A percentile compares a stretch with the other conserved stretches of the same genome.
phyloP scores from a whole-genome alignment of 352 stramenopile genomes.

The Phytophthora foliorum region DNA sequence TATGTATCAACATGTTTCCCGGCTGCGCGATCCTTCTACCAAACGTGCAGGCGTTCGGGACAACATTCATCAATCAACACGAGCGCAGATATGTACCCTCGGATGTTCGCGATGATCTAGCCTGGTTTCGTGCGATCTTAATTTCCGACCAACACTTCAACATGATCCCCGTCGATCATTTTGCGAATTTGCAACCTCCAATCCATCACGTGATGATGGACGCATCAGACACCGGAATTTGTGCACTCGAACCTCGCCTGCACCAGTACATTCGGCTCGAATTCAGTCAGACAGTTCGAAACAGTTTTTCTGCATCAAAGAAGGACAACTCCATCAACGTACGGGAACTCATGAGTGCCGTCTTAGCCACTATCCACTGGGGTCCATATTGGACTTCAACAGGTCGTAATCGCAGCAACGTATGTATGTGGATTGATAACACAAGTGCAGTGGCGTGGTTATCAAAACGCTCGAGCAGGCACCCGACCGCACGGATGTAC shows the following conservation, averaged over 20 bases:
- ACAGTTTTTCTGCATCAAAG: conserved; percentile 1
- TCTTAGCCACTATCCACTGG: conserved; percentile 4
- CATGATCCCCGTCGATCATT: conserved; percentile 17
- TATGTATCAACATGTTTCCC: conserved; percentile 23
- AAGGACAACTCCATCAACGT: conserved; percentile 20
- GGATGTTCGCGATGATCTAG: not conserved
- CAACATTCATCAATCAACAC: not conserved
- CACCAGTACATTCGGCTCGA: conserved; percentile 5
- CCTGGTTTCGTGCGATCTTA: conserved; percentile 13
- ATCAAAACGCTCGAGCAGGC: not conserved
- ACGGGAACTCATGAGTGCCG: conserved; percentile 6
- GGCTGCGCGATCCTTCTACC: conserved; percentile 13
- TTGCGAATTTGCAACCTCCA: not conserved
- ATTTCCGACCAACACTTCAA: not conserved
- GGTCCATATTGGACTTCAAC: not conserved
- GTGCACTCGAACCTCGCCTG: conserved; percentile 2
- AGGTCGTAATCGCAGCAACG: not conserved
- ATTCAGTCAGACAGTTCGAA: conserved; percentile 1
- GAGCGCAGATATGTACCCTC: not conserved
- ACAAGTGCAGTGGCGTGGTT: conserved; percentile 12
- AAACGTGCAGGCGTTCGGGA: conserved; percentile 10
- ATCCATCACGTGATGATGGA: conserved; percentile 12
- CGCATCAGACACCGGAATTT: conserved; percentile 14
- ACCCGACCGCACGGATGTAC: conserved; percentile 4
- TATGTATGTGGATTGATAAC: conserved; percentile 12